phyloP scores from a whole-genome alignment of 306 rosid species.

The Corylus americana region DNA sequence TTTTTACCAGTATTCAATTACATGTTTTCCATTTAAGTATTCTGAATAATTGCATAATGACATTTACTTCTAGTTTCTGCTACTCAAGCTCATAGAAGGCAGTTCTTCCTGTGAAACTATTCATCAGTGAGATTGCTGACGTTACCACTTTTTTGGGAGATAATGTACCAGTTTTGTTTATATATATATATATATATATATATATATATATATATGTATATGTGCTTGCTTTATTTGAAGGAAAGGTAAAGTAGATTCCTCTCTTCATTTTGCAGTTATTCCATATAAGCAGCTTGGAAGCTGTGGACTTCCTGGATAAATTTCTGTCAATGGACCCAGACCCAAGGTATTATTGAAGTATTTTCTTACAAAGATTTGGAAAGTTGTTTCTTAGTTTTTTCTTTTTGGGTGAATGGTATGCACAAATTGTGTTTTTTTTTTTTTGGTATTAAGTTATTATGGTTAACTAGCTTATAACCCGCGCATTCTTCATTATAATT shows the following conservation, averaged over 20 bases:
- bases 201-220: no score
- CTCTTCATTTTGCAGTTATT: conserved; percentile 45
- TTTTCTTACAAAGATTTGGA: conserved; percentile 21
- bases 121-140: conserved; percentile 1
- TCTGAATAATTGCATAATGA: neutral
- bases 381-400: conserved; percentile 1
- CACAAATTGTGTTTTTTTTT: neutral
- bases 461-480: neutral
- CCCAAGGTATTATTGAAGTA: conserved; percentile 51
- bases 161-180: neutral
- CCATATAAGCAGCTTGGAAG: conserved; percentile 75
- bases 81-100: neutral
- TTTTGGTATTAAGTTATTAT: conserved; percentile 10
- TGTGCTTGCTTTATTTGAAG: conserved; percentile 11
- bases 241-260: conserved; percentile 24
- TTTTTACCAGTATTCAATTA: neutral
- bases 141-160: neutral
- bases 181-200: no score
- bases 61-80: conserved; percentile 8
- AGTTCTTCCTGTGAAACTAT: neutral
- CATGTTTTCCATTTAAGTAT: neutral
- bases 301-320: conserved; percentile 73
- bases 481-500: no score
- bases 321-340: conserved; percentile 82
- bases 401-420: conserved; percentile 8